Base-by-base conservation (phyloP, 768 basidiomycete genomes). In the Filobasidium wieringae region DNA sequence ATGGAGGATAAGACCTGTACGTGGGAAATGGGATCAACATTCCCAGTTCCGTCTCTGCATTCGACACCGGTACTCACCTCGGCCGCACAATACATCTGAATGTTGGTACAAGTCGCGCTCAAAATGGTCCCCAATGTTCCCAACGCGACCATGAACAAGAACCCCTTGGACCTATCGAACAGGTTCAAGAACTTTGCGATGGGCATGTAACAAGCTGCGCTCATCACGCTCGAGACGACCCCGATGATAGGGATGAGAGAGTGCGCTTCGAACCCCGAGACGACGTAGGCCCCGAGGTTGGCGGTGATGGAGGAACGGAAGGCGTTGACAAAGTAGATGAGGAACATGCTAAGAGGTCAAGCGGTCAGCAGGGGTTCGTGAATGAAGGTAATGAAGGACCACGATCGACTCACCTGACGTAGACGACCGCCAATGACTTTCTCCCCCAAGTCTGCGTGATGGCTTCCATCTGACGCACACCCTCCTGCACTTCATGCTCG, bases 241-340 rank as follows among this genome's bases (percentile, higher is more conserved):
- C 40, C 55, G 50, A 66, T 66, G 53, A 65, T 61, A 31, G 68
- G 64, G 22, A 69, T 61, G 47, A 69, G 68, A 5, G 68, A 69
- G 52, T 69, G 64, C 7, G 57, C 57, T n/a, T 63, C 60, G 49
- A 69, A 69, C 34, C 60, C 68, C 33, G 52, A 56, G 14, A 55
- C 47, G 29, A 69, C 57, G 51, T 59, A 69, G 36, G 64, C 58
- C 14, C 55, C 27, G 2, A 69, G 54, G 45, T 63, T 65, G 14
- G 29, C 39, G 29, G 68, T 69, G 58, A 69, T 59, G 1, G 64
- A 61, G 14, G 41, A 41, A 37, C 67, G 61, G 41, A 68, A 65
- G 5, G 66, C 66, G 40, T 62, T 65, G 39, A 65, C 63, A 12
- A 53, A 37, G 58, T 68, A 67, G n/a, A 63, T 31, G 34, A 67